phyloP scores from a whole-genome alignment of 345 rosid genomes.

The Turnera subulata region DNA sequence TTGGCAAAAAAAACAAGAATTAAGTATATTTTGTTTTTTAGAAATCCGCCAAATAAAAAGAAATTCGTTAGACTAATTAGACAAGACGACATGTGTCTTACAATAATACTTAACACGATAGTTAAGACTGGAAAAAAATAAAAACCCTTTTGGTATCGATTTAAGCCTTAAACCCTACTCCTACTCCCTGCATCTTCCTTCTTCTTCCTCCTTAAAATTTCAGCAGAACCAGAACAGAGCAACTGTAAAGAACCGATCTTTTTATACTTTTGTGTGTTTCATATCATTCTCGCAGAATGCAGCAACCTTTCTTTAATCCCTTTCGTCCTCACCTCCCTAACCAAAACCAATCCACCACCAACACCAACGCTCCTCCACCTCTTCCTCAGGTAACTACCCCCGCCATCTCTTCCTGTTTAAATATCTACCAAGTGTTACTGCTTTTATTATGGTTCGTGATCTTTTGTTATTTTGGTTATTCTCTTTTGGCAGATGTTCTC shows the following conservation, averaged over 20 bases:
- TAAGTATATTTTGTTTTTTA: too few relatives aligned
- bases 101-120: too few relatives aligned
- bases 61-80: background rate
- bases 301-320: slow-evolving; percentile 6
- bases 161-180: slow-evolving; percentile 9
- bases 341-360: background rate
- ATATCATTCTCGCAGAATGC: background rate
- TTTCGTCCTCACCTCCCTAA: background rate
- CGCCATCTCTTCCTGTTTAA: background rate
- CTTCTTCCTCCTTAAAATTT: too few relatives aligned
- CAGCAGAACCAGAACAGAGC: too few relatives aligned
- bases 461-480: background rate
- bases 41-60: too few relatives aligned
- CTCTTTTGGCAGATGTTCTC: slow-evolving; percentile 6
- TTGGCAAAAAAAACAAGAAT: too few relatives aligned
- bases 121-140: too few relatives aligned
- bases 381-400: slow-evolving; percentile 9
- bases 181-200: background rate
- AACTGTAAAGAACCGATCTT: too few relatives aligned
- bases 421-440: too few relatives aligned
- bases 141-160: background rate
- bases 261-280: background rate
- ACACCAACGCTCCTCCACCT: background rate
- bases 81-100: too few relatives aligned
- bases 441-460: too few relatives aligned